Percentiles rank a stretch among this genome's conserved stretches.
phyloP scores from a whole-genome alignment of 106 monocot species.

The Cymbidium sinense region DNA sequence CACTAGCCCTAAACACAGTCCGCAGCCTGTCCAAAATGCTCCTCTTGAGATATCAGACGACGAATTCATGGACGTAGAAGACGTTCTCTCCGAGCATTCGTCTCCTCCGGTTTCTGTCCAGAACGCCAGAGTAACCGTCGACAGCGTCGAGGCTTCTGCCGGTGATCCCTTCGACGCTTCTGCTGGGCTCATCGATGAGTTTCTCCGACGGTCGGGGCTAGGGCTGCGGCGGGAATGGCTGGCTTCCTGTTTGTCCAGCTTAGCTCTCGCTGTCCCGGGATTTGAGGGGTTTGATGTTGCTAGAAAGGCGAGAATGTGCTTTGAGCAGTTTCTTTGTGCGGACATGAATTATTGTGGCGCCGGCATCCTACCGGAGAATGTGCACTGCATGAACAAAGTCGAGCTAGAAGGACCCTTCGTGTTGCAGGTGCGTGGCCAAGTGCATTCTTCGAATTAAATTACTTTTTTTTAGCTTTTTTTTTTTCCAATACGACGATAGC shows the following conservation, averaged over 20 bases:
- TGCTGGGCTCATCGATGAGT: conserved; percentile 24
- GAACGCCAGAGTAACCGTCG: not conserved
- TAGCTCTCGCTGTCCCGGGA: conserved; percentile 18
- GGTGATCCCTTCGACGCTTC: not conserved
- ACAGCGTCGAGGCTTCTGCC: not conserved
- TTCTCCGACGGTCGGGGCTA: conserved; percentile 50
- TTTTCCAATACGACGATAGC: too few species aligned
- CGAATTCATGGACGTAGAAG: conserved; percentile 42
- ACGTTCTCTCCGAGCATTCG: conserved; percentile 45
- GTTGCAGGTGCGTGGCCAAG: conserved; percentile 50
- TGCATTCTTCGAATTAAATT: not conserved
- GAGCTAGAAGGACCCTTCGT: conserved; percentile 84
- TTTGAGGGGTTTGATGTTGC: conserved; percentile 36
- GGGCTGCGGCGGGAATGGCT: conserved; percentile 62
- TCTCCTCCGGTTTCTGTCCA: conserved; percentile 19
- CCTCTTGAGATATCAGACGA: conserved; percentile 64
- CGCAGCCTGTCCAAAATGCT: conserved; percentile 9
- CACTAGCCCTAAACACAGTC: conserved; percentile 12
- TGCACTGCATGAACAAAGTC: conserved; percentile 49
- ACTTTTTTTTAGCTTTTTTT: not conserved
- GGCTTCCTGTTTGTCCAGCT: conserved; percentile 31
- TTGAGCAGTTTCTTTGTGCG: conserved; percentile 66
- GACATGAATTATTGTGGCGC: conserved; percentile 74
- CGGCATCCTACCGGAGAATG: conserved; percentile 66
- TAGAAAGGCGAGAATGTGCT: conserved; percentile 59